A percentile compares a stretch with the other conserved stretches of the same genome.
Conservation (phyloP, 1,284 basidiomycete species). For the Baeospora myosura region DNA sequence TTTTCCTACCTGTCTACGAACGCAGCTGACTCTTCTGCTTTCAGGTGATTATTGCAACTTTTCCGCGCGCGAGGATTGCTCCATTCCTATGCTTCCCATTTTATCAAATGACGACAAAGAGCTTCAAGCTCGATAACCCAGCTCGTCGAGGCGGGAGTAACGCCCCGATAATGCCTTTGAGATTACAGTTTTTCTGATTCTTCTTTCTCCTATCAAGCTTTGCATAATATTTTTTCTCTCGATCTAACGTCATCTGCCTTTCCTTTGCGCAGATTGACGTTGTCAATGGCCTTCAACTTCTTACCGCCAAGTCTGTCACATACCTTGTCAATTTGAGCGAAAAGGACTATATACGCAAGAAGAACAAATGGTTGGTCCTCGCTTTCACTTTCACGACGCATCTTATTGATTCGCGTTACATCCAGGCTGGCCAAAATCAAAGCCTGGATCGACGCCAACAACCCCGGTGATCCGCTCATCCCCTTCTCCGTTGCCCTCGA, state of each 20-base stretch:
- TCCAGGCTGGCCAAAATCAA: slow-evolving; percentile 92
- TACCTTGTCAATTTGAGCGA: slow-evolving; percentile 98
- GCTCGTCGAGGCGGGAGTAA: slow-evolving; percentile 49
- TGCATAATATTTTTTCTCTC: too few relatives aligned
- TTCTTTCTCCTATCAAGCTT: slow-evolving; percentile 5
- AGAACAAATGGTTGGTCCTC: slow-evolving; percentile 87
- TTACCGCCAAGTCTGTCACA: slow-evolving; percentile 96
- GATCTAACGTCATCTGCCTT: slow-evolving; percentile 2
- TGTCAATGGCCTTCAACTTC: slow-evolving; percentile 85
- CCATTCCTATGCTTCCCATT: too few relatives aligned
- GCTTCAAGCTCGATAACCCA: slow-evolving; percentile 56
- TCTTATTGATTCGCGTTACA: background rate
- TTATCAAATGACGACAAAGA: slow-evolving; percentile 53
- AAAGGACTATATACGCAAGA: slow-evolving; percentile 92
- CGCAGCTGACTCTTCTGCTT: slow-evolving; percentile 5
- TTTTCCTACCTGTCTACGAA: slow-evolving; percentile 6
- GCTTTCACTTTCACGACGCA: background rate
- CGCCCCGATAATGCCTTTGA: slow-evolving; percentile 45
- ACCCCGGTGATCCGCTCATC: slow-evolving; percentile 92
- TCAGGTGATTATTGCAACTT: background rate
- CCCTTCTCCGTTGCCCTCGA: slow-evolving; percentile 97
- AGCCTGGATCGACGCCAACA: slow-evolving; percentile 96
- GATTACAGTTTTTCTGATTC: slow-evolving; percentile 35
- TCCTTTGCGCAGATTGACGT: slow-evolving; percentile 98
- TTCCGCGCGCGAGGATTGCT: background rate